Base-by-base conservation (phyloP, 176 grass and related monocot genomes). In the Oryza officinalis region DNA sequence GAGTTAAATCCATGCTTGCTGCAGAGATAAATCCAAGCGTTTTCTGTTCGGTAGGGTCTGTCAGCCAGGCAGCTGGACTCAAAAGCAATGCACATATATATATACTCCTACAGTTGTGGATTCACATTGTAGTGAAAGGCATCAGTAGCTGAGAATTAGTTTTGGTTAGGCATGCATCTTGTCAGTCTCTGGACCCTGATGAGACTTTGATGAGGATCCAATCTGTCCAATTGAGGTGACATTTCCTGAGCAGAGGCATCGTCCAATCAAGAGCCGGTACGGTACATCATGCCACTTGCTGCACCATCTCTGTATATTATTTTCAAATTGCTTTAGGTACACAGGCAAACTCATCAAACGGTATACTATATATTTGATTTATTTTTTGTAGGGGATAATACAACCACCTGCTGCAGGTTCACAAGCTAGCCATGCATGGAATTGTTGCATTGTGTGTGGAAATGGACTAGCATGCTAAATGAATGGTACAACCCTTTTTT, bases 171-270 rank as follows among this genome's bases (percentile, higher is more conserved):
- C 88, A 78, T 22, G 20, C 80, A 70, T 86, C 67, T 74, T 86
- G 68, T 83, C 88, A 41, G 72, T 64, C 75, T 74, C 32, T 71
- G 50, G 45, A 66, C 7, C 49, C 80, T 73, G 59, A 52, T 27
- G 52, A 75, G 45, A 66, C 7, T 37, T 74, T 73, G 59, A 52
- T 27, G 52, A 75, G 77, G 81, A 88, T 91, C 86, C 77, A 82
- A 88, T 88, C 86, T 91, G 81, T 88, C 86, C 85, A 77, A 43
- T 85, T 81, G 85, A 91, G 7, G 59, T 91, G 89, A 91, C 85
- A 68, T 77, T 81, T 87, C 89, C 71, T 91, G 86, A 71, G 69
- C 52, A 81, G 1, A 78, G 15, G 32, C 61, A 76, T 77, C 78
- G 69, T 64, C 80, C 38, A 87, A 90, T 64, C 63, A 64, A 38